Evolutionary conservation across 371 early-diverging fungal genomes (phyloP).

Genomic region (Thermomucor indicae-seudaticae): DNA sequence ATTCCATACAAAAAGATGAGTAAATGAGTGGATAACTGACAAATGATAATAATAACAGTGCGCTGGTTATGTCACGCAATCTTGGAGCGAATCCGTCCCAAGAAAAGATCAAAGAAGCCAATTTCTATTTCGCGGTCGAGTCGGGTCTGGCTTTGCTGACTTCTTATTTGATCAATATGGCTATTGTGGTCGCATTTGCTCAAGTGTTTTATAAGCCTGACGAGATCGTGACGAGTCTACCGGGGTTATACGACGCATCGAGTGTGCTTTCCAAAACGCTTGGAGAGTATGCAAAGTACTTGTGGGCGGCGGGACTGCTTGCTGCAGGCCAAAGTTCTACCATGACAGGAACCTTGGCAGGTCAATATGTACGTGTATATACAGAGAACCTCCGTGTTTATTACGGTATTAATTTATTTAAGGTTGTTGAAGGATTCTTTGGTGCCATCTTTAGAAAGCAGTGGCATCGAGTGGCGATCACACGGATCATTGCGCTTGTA

Average conservation of each 20-base stretch:
- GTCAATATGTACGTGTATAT: constrained; percentile 50
- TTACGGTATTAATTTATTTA: not conserved
- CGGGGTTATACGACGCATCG: constrained; percentile 62
- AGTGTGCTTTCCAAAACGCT: constrained; percentile 51
- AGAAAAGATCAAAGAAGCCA: constrained; percentile 59
- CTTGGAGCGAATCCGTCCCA: constrained; percentile 41
- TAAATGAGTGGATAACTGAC: too few species aligned
- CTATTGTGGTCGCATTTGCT: constrained; percentile 70
- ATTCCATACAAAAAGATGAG: constrained; percentile 2
- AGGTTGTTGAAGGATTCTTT: constrained; percentile 61
- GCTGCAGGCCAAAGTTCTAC: constrained; percentile 45
- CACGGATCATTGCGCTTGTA: constrained; percentile 62
- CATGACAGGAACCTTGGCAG: constrained; percentile 74
- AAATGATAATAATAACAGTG: constrained; percentile 25
- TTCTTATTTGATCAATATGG: constrained; percentile 68
- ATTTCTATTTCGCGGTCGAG: constrained; percentile 66
- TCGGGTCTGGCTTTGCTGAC: constrained; percentile 59
- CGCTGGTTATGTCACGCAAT: constrained; percentile 59
- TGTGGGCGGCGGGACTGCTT: constrained; percentile 68
- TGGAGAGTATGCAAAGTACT: constrained; percentile 53
- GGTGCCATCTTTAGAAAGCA: constrained; percentile 57
- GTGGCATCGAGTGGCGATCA: constrained; percentile 68
- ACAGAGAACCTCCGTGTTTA: not conserved
- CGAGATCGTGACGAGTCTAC: constrained; percentile 19
- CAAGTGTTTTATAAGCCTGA: constrained; percentile 56